Evolutionary conservation across 2,329 filamentous ascomycete genomes (phyloP), one percentile per base, ranked within the genome.

Genomic region (Paecilomyces formosus): DNA sequence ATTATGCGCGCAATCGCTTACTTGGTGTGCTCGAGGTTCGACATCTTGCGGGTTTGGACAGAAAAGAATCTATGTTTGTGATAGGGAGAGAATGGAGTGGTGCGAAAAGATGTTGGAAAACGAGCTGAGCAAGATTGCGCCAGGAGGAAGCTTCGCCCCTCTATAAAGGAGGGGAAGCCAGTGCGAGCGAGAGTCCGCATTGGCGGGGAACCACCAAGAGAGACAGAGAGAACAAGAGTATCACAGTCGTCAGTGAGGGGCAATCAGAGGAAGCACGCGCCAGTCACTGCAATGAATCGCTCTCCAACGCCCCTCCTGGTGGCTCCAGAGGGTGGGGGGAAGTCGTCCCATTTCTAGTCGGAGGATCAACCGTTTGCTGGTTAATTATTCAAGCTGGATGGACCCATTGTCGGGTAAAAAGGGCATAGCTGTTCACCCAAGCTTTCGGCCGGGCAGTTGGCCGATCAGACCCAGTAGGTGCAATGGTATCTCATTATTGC

Each of bases 101-200:
- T 92, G 57, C 79, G 83, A 63, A 79, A 88, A 62, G 78, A 88
- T 13, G 85, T 85, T 0, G 78, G 87, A 65, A 85, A 89, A 76
- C 85, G 89, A 70, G 85, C 83, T 55, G 79, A 85, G 4, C 86
- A 91, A 90, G 77, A 55, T 50, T n/a, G 82, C 91, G 39, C 71
- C 89, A 55, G 85, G 85, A 73, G 86, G 88, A 69, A 87, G 88
- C 0, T 56, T 49, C 33, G 13, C 45, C 55, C n/a, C 26, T 28
- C 33, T 57, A 57, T 57, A 50, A 57, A n/a, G 30, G 45, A 57
- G 55, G 45, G 55, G 21, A 57, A 24, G 21, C 50, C 26, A n/a
- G 12, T n/a, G 8, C 11, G 15, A 52, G 50, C 50, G 50, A 28
- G 50, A 52, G n/a, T 52, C 50, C 50, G 55, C 55, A 57, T 52